These are phyloP conservation scores for Ceratocystis harringtonii DNA, from an alignment of 2,329 filamentous ascomycete genomes.

Conservation along the genomic window DNA sequence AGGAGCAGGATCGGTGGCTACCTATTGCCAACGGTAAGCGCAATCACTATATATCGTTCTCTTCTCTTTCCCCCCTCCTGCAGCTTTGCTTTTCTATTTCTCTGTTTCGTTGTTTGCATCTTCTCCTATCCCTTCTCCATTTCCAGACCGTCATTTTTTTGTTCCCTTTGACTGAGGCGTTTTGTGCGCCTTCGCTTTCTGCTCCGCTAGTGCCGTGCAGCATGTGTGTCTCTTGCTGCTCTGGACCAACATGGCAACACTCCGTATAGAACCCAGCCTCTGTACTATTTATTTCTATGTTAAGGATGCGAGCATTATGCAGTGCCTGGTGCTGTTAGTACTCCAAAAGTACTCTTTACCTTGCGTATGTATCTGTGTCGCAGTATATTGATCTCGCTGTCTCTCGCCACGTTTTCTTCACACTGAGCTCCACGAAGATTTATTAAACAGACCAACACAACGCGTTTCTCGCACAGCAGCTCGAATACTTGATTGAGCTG, in stretches of 20 bases:
- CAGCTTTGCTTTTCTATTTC: too few species aligned
- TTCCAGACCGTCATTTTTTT: conserved; percentile 20
- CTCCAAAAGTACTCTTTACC: neutral
- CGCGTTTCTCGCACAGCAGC: neutral
- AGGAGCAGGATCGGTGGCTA: conserved; percentile 98
- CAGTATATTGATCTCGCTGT: neutral
- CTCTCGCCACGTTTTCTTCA: neutral
- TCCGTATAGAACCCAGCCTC: neutral
- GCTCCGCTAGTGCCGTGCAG: neutral
- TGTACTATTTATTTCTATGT: neutral
- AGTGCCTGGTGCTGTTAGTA: neutral
- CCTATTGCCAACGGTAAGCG: conserved; percentile 99
- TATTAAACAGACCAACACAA: neutral
- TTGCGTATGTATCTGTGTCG: neutral
- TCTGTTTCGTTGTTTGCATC: conserved; percentile 21
- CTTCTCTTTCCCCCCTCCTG: too few species aligned
- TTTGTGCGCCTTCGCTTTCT: neutral
- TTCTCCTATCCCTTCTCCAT: neutral
- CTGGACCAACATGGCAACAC: neutral
- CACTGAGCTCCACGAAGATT: neutral
- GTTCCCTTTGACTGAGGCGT: neutral
- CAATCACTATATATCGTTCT: too few species aligned
- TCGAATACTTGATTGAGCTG: neutral
- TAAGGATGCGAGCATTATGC: neutral
- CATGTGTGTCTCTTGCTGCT: neutral